Base-by-base conservation (phyloP, 495 filamentous ascomycete species). In the Apiosordaria backusii region DNA sequence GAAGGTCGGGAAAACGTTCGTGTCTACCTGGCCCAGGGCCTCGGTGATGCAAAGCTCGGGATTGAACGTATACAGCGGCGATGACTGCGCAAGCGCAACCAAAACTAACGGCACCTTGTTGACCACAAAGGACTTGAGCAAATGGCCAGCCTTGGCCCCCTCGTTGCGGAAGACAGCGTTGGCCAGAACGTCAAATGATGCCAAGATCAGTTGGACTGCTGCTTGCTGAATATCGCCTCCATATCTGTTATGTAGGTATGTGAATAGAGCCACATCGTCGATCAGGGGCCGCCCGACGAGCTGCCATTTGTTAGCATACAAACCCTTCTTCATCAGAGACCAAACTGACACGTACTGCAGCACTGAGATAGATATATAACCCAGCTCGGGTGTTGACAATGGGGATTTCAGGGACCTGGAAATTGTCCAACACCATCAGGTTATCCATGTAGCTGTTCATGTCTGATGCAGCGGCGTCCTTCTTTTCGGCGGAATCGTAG, bases 51-150 rank as follows among this genome's bases (percentile, higher is more conserved):
- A 96, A 65, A 87, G 79, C 72, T 95, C 91, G 58, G 90, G 77
- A 5, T 89, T 86, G 52, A 93, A 78, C 0, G 87, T 85, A 76
- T 90, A 91, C 72, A 81, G 79, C 57, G 65, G 15, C 57, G 73
- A 70, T 1, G 81, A 81, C 40, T 79, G 72, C 2, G 81, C 80
- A 63, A 96, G 84, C 25, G 86, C 84, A 10, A 83, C 80, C 10
- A 99, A 81, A 22, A 97, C 88, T 5, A 89, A 71, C 0, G 96
- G 95, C 3, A 98, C 80, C 74, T 97, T 97, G 80, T 99, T 98
- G 65, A 95, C 90, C 4, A 98, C 82, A 72, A 95, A 99, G 13
- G 92, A 95, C 57, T 92, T 88, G 65, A 97, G 85, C n/a, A 94
- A 72, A 63, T 91, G 89, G 69, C 90, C 89, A 1, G 84, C 86